Conservation (phyloP, 805 yeast species). For the Candida tibetensis region DNA sequence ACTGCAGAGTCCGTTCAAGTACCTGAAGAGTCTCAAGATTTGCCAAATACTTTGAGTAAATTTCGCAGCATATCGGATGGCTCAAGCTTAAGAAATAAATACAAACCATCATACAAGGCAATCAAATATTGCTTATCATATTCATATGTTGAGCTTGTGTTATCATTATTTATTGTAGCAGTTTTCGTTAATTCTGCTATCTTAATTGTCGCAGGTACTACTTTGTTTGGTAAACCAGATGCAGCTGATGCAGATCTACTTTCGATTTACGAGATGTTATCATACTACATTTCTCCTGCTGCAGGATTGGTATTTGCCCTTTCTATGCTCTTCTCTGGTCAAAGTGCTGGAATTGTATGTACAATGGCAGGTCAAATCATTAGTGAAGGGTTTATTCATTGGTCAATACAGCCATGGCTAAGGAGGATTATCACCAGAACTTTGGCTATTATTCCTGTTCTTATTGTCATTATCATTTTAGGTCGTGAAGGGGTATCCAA, state of each 20-base stretch:
- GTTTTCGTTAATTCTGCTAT: conserved; percentile 46
- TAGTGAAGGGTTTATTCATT: conserved; percentile 45
- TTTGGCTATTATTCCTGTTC: conserved; percentile 42
- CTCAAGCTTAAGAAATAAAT: conserved; percentile 27
- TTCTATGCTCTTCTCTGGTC: conserved; percentile 46
- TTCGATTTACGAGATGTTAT: conserved; percentile 44
- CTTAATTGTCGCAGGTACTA: conserved; percentile 43
- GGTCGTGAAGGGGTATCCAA: conserved; percentile 46
- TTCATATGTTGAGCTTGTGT: conserved; percentile 38
- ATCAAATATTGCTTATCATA: conserved; percentile 40
- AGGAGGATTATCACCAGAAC: conserved; percentile 41
- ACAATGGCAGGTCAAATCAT: conserved; percentile 50
- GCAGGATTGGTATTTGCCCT: conserved; percentile 45
- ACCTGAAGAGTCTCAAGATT: conserved; percentile 2
- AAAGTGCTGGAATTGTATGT: conserved; percentile 48
- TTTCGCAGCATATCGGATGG: conserved; percentile 28
- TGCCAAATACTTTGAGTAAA: conserved; percentile 17
- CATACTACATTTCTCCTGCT: conserved; percentile 42
- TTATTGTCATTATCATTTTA: conserved; percentile 33
- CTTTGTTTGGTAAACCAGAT: conserved; percentile 42
- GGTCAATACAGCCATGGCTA: conserved; percentile 44
- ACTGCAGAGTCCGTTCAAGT: background rate
- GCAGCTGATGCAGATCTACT: conserved; percentile 46
- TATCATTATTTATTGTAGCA: conserved; percentile 41
- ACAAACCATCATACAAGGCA: conserved; percentile 42